Evolutionary conservation across 2,329 filamentous ascomycete genomes (phyloP), one percentile per base, ranked within the genome.

Genomic region (Sclerotinia subarctica): DNA sequence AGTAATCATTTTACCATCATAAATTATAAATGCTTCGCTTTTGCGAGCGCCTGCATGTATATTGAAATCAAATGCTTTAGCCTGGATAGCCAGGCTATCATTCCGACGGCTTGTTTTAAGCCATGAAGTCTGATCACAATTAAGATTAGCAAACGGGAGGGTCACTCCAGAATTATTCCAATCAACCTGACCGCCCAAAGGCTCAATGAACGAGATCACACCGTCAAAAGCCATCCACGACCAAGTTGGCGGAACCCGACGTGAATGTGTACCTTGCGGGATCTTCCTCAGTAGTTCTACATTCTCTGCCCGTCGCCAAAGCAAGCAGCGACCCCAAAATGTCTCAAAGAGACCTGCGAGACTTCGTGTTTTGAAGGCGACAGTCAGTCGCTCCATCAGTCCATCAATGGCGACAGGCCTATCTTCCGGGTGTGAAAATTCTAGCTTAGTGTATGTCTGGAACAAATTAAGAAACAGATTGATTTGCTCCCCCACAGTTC

Each of bases 141-240:
- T 24, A 10, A 47, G 51, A 19, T 47, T 7, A 46, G 21, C 26
- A 35, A 65, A 47, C 47, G 42, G 52, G 15, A 65, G 15, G 8
- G 26, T 49, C 42, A 65, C 38, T 29, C 17, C 63, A 15, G 24
- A 3, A 32, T 19, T 5, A 42, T 65, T 47, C 52, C 63, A 65
- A 24, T 35, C 15, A 26, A 57, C 63, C 5, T 57, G 35, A 13
- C 19, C 51, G 15, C 52, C 52, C 6, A n/a, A 26, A 57, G 42
- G 63, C 26, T 62, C 32, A 11, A 67, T 51, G 47, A 62, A 67
- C 5, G 54, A 32, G 51, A 67, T 64, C 47, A 32, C 38, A 11
- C 58, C 66, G 19, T 63, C 35, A 32, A 52, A 67, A 52, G 66
- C 57, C 66, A 67, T 64, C 66, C 66, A 67, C 21, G 66, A 64